Evolutionary conservation across 306 rosid species (phyloP), one percentile per base, ranked within the genome.

Genomic region (Fagus crenata): DNA sequence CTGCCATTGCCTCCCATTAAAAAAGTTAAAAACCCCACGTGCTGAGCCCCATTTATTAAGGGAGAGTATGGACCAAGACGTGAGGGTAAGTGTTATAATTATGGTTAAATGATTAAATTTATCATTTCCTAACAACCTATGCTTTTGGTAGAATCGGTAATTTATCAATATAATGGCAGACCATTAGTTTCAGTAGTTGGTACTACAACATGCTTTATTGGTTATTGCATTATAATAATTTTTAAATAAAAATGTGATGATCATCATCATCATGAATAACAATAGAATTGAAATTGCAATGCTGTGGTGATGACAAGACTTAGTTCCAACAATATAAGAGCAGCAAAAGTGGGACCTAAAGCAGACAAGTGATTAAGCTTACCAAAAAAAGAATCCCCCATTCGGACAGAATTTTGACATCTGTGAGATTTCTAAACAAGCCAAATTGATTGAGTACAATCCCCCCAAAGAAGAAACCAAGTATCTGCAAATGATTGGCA

Each of bases 321-420:
- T 58, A 54, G 71, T 51, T 79, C 36, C 49, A 42, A 67, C 40
- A 31, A 5, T 42, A 78, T 11, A 82, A 76, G 71, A 75, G 58
- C 14, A 75, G 84, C 54, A n/a, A 51, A 53, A 75, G 36, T 51
- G 64, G 72, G 56, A 56, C 74, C 58, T 72, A 70, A 49, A 64
- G 77, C 42, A 55, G 49, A 76, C 54, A 69, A 73, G 32, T 53
- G 56, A 81, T 64, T 75, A 80, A 69, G 83, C 99, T 95, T 87
- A 95, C 99, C 99, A 95, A 81, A 93, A 95, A 95, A 82, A 95
- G 99, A 69, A 95, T 95, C 75, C 99, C 99, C 99, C 97, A 92
- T 79, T 95, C 99, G 33, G 99, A 95, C 80, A 95, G 85, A 77
- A 89, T 81, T 86, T 95, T 95, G 81, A 95, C 97, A 86, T 95